Evolutionary conservation across 148 eudicot species (phyloP).

Genomic region (Tetragonia tetragonoides): DNA sequence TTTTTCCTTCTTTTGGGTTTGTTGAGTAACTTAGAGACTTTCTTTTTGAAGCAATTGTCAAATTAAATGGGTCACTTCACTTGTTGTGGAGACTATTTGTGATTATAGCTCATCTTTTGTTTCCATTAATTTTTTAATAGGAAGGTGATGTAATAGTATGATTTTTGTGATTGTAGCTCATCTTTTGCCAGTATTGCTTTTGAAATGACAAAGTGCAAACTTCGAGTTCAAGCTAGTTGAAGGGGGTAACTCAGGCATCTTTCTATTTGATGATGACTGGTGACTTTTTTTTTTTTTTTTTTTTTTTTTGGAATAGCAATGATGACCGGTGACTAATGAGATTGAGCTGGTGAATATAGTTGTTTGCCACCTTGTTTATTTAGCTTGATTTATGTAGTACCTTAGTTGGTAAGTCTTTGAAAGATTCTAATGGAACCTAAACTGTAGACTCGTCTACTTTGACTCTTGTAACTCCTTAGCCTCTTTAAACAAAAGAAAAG

Average conservation of each 20-base stretch:
- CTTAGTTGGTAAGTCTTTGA: neutral
- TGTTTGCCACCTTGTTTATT: neutral
- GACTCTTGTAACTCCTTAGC: neutral
- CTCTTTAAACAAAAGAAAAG: neutral
- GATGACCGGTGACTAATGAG: neutral
- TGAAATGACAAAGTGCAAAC: neutral
- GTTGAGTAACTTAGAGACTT: neutral
- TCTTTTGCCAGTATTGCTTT: neutral
- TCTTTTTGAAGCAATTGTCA: neutral
- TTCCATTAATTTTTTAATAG: no score
- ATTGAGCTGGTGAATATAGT: slow-evolving; percentile 2
- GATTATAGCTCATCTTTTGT: neutral
- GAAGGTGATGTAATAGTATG: no score
- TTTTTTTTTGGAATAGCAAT: no score
- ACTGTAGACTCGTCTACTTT: neutral
- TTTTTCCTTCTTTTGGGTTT: neutral
- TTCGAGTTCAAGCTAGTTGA: slow-evolving; percentile 8
- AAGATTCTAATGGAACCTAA: neutral
- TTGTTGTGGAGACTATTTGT: neutral
- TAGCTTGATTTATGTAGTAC: neutral
- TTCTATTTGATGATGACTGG: neutral
- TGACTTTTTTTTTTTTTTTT: no score
- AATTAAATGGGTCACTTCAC: neutral
- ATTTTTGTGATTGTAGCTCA: neutral
- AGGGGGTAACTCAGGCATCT: neutral